Evolutionary conservation across 2,329 filamentous ascomycete genomes (phyloP).

Genomic region (Chrysoporthe deuterocubensis): DNA sequence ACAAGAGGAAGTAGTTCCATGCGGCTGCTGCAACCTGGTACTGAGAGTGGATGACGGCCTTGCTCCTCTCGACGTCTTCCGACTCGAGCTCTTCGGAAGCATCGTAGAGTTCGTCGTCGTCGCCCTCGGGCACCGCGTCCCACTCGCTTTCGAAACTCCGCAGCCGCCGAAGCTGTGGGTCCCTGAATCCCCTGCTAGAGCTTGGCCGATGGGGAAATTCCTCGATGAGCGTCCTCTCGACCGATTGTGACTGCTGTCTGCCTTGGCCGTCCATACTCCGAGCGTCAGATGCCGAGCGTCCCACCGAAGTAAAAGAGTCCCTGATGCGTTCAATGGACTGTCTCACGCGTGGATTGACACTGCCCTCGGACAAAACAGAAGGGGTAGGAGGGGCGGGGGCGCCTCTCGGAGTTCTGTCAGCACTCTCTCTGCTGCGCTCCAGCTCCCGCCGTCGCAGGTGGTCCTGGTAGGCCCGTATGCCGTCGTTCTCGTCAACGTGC

Average conservation of each 20-base stretch:
- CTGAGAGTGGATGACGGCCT: conserved; percentile 23
- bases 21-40: conserved; percentile 53
- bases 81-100: conserved; percentile 24
- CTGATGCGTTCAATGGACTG: conserved; percentile 27
- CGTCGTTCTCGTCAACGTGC: conserved; percentile 27
- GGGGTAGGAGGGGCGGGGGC: conserved; percentile 2
- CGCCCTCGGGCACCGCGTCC: conserved; percentile 38
- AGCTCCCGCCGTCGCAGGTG: conserved; percentile 24
- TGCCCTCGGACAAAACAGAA: conserved; percentile 9
- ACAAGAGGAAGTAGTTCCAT: conserved; percentile 67
- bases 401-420: conserved; percentile 1
- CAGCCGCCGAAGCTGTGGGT: conserved; percentile 14
- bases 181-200: conserved; percentile 13
- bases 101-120: conserved; percentile 22
- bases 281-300: conserved; percentile 4
- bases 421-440: conserved; percentile 15
- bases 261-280: conserved; percentile 8
- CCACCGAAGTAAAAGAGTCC: conserved; percentile 5
- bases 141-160: conserved; percentile 15
- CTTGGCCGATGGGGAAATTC: conserved; percentile 18
- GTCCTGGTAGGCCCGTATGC: conserved; percentile 27
- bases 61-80: conserved; percentile 29
- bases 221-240: conserved; percentile 26
- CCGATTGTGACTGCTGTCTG: conserved; percentile 22
- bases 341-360: conserved; percentile 25